phyloP scores from a whole-genome alignment of 495 filamentous ascomycete genomes.

The Neurospora sp. region DNA sequence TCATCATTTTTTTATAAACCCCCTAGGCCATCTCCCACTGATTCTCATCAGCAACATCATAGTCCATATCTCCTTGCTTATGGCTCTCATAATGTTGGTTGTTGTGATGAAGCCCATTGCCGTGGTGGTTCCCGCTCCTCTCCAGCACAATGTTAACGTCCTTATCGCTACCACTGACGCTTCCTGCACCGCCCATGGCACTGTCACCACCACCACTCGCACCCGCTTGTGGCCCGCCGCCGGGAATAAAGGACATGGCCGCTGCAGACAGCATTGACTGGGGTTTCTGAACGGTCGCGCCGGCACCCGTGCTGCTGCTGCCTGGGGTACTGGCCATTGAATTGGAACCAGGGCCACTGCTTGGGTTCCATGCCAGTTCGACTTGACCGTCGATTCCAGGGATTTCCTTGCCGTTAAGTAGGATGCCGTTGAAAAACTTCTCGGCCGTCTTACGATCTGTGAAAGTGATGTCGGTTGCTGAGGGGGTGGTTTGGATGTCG shows the following conservation, averaged over 20 bases:
- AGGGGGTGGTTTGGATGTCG: constrained; percentile 55
- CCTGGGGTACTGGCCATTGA: constrained; percentile 4
- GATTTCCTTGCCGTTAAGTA: constrained; percentile 47
- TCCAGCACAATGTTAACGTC: constrained; percentile 23
- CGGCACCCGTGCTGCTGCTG: neutral
- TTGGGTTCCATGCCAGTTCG: constrained; percentile 60
- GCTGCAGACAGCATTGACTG: neutral
- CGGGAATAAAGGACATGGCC: neutral
- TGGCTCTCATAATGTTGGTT: constrained; percentile 3
- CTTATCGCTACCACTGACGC: constrained; percentile 17
- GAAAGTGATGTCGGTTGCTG: constrained; percentile 60
- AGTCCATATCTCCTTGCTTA: constrained; percentile 27
- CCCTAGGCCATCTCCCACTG: constrained; percentile 21
- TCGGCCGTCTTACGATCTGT: constrained; percentile 86
- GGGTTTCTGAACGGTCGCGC: neutral
- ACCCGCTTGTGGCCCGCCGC: neutral
- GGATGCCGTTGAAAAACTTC: constrained; percentile 59
- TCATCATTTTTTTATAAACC: neutral
- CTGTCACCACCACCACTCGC: neutral
- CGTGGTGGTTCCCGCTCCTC: constrained; percentile 3
- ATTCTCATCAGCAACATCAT: constrained; percentile 36
- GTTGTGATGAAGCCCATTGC: neutral
- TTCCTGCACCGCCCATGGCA: neutral
- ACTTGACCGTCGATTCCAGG: constrained; percentile 62
- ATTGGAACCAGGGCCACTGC: constrained; percentile 29